Evolutionary conservation across 495 filamentous ascomycete genomes (phyloP).

Genomic region (Hypomontagnella monticulosa): DNA sequence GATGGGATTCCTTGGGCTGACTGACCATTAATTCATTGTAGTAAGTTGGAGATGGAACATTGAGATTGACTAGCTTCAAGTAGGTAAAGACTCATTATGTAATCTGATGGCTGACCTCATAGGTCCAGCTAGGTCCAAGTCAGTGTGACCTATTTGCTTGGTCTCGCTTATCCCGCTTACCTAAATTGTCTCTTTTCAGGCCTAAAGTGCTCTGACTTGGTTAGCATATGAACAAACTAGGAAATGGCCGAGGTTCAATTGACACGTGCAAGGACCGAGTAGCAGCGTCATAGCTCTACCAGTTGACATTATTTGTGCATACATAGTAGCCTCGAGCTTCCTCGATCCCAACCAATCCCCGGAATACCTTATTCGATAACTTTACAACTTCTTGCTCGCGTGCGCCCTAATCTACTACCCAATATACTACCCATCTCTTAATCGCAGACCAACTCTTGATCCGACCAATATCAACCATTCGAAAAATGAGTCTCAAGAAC

Average conservation of each 20-base stretch:
- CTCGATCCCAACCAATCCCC: constrained; percentile 19
- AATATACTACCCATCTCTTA: background rate
- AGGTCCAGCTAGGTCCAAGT: too few species aligned
- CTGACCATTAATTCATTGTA: too few species aligned
- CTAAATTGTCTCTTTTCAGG: constrained; percentile 3
- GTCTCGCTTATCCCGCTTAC: constrained; percentile 17
- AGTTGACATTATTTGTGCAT: too few species aligned
- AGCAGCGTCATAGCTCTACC: constrained; percentile 39
- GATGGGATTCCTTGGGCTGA: too few species aligned
- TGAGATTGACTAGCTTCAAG: too few species aligned
- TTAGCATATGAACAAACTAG: constrained; percentile 33
- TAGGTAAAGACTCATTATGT: too few species aligned
- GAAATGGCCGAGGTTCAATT: constrained; percentile 46
- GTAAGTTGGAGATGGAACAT: too few species aligned
- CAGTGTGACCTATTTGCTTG: background rate
- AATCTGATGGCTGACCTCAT: background rate
- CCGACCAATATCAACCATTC: constrained; percentile 1
- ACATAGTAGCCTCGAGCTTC: constrained; percentile 20
- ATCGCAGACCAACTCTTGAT: background rate
- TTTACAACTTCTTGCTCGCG: background rate
- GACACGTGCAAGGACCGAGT: constrained; percentile 38
- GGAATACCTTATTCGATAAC: constrained; percentile 5
- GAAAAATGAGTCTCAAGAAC: constrained; percentile 83
- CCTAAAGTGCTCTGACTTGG: too few species aligned
- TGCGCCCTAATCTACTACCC: background rate